Percentiles rank a stretch among this genome's conserved stretches.
phyloP scores from a whole-genome alignment of 305 asterid genomes.

The Solanum hybrid region DNA sequence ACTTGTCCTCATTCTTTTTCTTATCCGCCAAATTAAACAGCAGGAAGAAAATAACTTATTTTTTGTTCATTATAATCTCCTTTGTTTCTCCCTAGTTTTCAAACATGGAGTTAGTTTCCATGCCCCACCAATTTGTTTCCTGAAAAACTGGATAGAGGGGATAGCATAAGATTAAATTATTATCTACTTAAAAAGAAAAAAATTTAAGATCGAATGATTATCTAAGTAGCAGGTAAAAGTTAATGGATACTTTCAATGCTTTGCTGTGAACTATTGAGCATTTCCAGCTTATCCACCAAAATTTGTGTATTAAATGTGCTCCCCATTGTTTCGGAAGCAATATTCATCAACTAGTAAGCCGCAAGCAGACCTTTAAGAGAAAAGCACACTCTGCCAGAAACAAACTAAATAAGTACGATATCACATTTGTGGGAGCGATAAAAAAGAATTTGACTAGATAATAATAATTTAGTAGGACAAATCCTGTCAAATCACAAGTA shows the following conservation, averaged over 20 bases:
- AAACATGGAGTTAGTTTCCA: background rate
- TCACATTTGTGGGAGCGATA: background rate
- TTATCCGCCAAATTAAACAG: background rate
- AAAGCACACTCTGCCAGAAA: conserved; percentile 15
- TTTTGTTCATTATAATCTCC: background rate
- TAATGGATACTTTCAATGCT: conserved; percentile 96
- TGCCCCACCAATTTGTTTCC: background rate
- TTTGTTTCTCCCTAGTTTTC: background rate
- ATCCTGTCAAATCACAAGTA: background rate
- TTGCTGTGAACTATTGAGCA: conserved; percentile 86
- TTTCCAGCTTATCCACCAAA: conserved; percentile 78
- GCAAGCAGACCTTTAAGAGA: conserved; percentile 15
- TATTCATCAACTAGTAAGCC: conserved; percentile 20
- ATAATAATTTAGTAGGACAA: background rate
- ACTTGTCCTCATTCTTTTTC: background rate
- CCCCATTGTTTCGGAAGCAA: conserved; percentile 48
- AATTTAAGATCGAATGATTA: background rate
- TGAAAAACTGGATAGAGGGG: background rate
- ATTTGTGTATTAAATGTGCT: conserved; percentile 81
- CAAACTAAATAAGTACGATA: background rate
- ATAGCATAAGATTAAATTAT: background rate
- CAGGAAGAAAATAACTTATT: background rate
- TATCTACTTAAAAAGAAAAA: background rate
- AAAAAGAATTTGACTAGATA: background rate
- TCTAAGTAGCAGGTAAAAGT: background rate